Evolutionary conservation across 1,284 basidiomycete species (phyloP).

Genomic region (Chalciporus sp.): DNA sequence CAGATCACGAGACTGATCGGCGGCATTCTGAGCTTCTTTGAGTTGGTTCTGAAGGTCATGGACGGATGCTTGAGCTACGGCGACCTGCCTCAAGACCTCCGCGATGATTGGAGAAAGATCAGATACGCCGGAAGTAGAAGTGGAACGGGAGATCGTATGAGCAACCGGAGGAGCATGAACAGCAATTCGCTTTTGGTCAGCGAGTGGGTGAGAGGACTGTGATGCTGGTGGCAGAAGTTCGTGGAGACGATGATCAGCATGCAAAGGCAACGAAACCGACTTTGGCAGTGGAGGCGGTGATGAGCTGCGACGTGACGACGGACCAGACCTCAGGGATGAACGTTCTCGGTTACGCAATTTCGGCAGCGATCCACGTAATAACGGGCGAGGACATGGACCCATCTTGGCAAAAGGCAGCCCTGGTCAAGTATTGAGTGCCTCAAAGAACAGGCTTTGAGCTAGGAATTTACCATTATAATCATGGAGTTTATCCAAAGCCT

Average conservation of each 20-base stretch:
- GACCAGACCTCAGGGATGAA: conserved; percentile 43
- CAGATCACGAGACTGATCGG: conserved; percentile 61
- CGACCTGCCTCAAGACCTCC: conserved; percentile 79
- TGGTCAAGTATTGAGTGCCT: conserved; percentile 23
- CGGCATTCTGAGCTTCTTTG: conserved; percentile 61
- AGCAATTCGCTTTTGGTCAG: conserved; percentile 39
- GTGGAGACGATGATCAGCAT: conserved; percentile 41
- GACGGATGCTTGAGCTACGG: conserved; percentile 65
- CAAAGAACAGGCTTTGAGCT: not conserved
- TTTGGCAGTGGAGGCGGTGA: conserved; percentile 83
- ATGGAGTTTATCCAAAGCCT: conserved; percentile 64
- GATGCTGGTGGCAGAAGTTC: conserved; percentile 34
- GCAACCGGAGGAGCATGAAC: conserved; percentile 38
- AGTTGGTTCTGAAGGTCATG: conserved; percentile 80
- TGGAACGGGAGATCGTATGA: conserved; percentile 29
- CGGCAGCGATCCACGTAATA: conserved; percentile 49
- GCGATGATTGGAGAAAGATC: conserved; percentile 74
- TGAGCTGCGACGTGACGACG: conserved; percentile 51
- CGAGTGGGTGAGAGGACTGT: conserved; percentile 39
- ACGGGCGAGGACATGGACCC: conserved; percentile 42
- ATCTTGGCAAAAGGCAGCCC: conserved; percentile 56
- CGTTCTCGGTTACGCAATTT: conserved; percentile 62
- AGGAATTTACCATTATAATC: conserved; percentile 58
- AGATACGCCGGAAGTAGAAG: conserved; percentile 27
- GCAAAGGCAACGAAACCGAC: conserved; percentile 75